phyloP scores from a whole-genome alignment of 257 asterid species.

The Gentiana macrophylla region DNA sequence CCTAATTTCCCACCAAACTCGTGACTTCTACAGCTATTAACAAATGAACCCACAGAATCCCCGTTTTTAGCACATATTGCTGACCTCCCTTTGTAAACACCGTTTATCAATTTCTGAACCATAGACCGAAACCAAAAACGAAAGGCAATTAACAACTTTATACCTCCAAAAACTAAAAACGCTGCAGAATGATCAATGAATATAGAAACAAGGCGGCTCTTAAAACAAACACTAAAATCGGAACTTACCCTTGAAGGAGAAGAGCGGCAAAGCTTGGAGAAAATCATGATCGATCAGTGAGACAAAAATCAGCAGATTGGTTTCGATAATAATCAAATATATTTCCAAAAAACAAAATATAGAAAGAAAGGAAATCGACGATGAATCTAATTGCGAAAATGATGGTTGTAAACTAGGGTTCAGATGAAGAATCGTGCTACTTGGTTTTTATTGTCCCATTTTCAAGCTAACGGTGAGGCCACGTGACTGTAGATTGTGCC shows the following conservation, averaged over 20 bases:
- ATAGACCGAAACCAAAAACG: neutral
- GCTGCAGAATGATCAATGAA: neutral
- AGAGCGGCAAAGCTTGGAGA: conserved; percentile 42
- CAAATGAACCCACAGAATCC: conserved; percentile 20
- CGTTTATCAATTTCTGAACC: conserved; percentile 51
- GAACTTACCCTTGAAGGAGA: conserved; percentile 46
- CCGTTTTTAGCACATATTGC: conserved; percentile 18
- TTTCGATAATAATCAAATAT: too few relatives aligned
- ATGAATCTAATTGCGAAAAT: too few relatives aligned
- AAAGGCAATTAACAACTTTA: conserved; percentile 4
- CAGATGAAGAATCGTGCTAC: too few relatives aligned
- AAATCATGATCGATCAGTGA: conserved; percentile 25
- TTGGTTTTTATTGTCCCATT: too few relatives aligned
- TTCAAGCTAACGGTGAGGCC: too few relatives aligned
- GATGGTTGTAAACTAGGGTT: too few relatives aligned
- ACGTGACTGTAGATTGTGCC: too few relatives aligned
- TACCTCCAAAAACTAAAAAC: neutral
- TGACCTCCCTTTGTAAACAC: conserved; percentile 27
- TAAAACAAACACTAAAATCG: neutral
- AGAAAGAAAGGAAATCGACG: too few relatives aligned
- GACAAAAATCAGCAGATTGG: neutral
- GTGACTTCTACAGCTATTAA: conserved; percentile 13
- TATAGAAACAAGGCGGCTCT: neutral
- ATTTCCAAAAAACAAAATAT: too few relatives aligned
- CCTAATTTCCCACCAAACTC: conserved; percentile 43